Evolutionary conservation across 2,329 filamentous ascomycete genomes (phyloP).

Genomic region (Dactylonectria macrodidyma): DNA sequence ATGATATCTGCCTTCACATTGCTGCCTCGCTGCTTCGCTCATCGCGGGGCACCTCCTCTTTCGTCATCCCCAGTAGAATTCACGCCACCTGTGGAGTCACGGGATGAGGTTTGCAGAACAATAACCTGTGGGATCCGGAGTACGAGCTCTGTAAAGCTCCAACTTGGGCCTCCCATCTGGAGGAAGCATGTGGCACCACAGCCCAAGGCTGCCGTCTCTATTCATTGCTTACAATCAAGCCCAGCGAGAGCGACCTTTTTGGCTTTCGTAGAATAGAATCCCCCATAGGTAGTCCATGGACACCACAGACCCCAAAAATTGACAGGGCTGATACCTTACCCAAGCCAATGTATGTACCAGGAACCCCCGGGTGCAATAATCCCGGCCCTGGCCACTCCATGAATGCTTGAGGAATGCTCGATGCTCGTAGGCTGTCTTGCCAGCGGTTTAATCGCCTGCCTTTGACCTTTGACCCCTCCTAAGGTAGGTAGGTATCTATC

Average conservation of each 20-base stretch:
- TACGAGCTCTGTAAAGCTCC: background rate
- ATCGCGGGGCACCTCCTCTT: conserved; percentile 12
- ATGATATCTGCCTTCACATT: conserved; percentile 20
- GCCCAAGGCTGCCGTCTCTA: background rate
- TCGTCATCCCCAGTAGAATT: conserved; percentile 23
- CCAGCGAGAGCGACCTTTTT: background rate
- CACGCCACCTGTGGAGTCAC: conserved; percentile 19
- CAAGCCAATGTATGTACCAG: conserved; percentile 17
- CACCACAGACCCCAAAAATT: background rate
- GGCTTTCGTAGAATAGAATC: background rate
- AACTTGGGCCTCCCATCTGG: background rate
- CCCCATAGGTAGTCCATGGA: background rate
- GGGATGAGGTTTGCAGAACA: conserved; percentile 6
- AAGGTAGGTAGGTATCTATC: background rate
- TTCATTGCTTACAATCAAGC: background rate
- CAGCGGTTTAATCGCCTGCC: no score
- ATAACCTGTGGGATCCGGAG: background rate
- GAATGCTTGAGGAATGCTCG: conserved; percentile 22
- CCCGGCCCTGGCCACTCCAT: conserved; percentile 24
- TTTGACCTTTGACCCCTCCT: no score
- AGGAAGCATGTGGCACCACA: background rate
- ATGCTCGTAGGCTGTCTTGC: conserved; percentile 36
- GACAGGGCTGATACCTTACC: conserved; percentile 25
- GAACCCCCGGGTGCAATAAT: conserved; percentile 31
- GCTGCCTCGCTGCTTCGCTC: conserved; percentile 19